A percentile compares a stretch with the other conserved stretches of the same genome.
These are phyloP conservation scores for Ambrosia trifida DNA, from an alignment of 129 eudicot species.

Conservation along the genomic window DNA sequence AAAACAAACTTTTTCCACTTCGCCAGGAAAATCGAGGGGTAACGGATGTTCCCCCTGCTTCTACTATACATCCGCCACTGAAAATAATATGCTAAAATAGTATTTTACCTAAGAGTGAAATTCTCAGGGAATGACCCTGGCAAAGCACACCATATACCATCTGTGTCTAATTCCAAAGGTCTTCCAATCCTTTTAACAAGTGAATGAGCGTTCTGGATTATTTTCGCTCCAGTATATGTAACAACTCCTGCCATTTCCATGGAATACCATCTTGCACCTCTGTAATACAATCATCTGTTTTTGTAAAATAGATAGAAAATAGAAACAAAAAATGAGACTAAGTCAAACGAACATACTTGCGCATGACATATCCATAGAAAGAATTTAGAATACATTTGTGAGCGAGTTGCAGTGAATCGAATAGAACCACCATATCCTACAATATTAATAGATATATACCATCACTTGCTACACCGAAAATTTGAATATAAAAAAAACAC, in stretches of 20 bases:
- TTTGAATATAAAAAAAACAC: background rate
- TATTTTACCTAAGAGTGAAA: slow-evolving; percentile 68
- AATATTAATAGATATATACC: slow-evolving; percentile 25
- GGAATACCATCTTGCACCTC: slow-evolving; percentile 99
- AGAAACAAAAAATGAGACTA: background rate
- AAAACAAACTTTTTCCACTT: too few species aligned
- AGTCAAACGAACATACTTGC: slow-evolving; percentile 25
- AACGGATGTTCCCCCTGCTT: too few species aligned
- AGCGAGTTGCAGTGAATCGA: slow-evolving; percentile 96
- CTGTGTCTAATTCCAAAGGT: slow-evolving; percentile 94
- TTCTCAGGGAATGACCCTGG: slow-evolving; percentile 99
- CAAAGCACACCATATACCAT: slow-evolving; percentile 94
- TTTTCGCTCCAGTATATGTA: slow-evolving; percentile 92
- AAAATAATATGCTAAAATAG: background rate
- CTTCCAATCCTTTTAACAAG: slow-evolving; percentile 88
- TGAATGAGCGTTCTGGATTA: slow-evolving; percentile 88
- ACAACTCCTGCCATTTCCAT: slow-evolving; percentile 99
- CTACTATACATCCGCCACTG: too few species aligned
- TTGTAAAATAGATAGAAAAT: background rate
- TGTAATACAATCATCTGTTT: slow-evolving; percentile 21
- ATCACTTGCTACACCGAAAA: background rate
- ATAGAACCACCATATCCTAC: slow-evolving; percentile 98
- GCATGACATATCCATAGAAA: slow-evolving; percentile 99
- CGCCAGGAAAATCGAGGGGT: too few species aligned
- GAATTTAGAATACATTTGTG: slow-evolving; percentile 98